Evolutionary conservation across 2,329 filamentous ascomycete genomes (phyloP).

Genomic region (Botrytis aclada): DNA sequence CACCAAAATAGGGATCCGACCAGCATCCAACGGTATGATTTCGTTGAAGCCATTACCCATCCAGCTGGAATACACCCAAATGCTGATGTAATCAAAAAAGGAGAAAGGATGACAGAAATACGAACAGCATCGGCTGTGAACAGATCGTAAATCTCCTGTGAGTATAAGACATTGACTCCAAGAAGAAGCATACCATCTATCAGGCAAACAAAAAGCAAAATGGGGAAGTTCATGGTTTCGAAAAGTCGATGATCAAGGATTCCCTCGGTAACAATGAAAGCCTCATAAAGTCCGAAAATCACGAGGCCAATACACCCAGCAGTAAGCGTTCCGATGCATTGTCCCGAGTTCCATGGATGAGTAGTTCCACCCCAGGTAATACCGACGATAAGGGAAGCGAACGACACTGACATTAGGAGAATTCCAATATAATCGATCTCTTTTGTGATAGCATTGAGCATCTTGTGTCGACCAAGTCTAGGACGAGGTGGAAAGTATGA

Average conservation of each 20-base stretch:
- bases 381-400: slow-evolving; percentile 30
- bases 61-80: slow-evolving; percentile 28
- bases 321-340: slow-evolving; percentile 52
- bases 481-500: slow-evolving; percentile 26
- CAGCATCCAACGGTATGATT: slow-evolving; percentile 21
- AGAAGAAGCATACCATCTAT: slow-evolving; percentile 29
- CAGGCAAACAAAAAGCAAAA: slow-evolving; percentile 25
- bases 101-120: slow-evolving; percentile 25
- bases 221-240: slow-evolving; percentile 25
- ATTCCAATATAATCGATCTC: slow-evolving; percentile 26
- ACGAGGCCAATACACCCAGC: slow-evolving; percentile 41
- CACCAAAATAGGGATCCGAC: slow-evolving; percentile 24
- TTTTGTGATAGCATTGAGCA: slow-evolving; percentile 18
- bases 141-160: slow-evolving; percentile 25
- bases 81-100: slow-evolving; percentile 24
- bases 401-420: slow-evolving; percentile 22
- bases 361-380: slow-evolving; percentile 57
- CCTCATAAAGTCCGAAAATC: slow-evolving; percentile 26
- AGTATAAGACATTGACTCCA: slow-evolving; percentile 26
- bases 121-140: slow-evolving; percentile 24
- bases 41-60: slow-evolving; percentile 26
- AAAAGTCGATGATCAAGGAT: slow-evolving; percentile 29
- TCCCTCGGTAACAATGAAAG: slow-evolving; percentile 27
- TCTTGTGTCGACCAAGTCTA: slow-evolving; percentile 22
- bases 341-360: slow-evolving; percentile 52